Evolutionary conservation across 2,329 filamentous ascomycete species (phyloP), one percentile per base, ranked within the genome.

Genomic region (Phialocephala subalpina): DNA sequence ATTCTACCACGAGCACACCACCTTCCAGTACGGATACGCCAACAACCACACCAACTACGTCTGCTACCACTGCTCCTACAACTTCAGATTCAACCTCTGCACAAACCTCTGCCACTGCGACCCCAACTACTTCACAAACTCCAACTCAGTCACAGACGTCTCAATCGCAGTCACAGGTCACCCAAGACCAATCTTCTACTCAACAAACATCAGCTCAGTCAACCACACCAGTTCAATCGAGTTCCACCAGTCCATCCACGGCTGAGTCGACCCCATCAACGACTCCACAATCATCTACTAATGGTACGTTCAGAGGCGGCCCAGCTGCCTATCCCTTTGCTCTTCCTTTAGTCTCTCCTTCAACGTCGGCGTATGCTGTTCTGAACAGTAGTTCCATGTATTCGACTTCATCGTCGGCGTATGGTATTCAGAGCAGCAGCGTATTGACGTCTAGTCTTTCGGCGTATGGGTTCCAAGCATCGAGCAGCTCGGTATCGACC

Each of bases 251-350:
- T 53, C 49, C 18, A 29, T 53, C 49, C 25, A 11, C 22, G 12
- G 49, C 18, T 27, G 11, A 53, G 18, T 53, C 49, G 11, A 33
- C 56, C 45, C 25, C 67, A 35, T 53, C 65, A 22, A 60, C 47
- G 20, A 65, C 65, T 56, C 52, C 64, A 49, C 42, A 27, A 25
- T 59, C 60, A 29, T 49, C 68, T 45, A 49, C 67, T 45, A 62
- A 65, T 67, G 70, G 70, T 72, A 71, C 57, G 70, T 72, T 66
- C 36, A 57, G 52, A 45, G 65, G 65, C 64, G 62, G 59, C 36
- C 60, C 55, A 29, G 64, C 62, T 40, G 64, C 63, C 58, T 66
- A 64, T 71, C 64, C 66, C 36, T 70, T 67, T 66, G 55, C 68
- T 63, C 63, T 64, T 56, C 65, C 53, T 59, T 55, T 47, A 25